Conservation (phyloP, 768 basidiomycete genomes). For the Mycena alexandri region DNA sequence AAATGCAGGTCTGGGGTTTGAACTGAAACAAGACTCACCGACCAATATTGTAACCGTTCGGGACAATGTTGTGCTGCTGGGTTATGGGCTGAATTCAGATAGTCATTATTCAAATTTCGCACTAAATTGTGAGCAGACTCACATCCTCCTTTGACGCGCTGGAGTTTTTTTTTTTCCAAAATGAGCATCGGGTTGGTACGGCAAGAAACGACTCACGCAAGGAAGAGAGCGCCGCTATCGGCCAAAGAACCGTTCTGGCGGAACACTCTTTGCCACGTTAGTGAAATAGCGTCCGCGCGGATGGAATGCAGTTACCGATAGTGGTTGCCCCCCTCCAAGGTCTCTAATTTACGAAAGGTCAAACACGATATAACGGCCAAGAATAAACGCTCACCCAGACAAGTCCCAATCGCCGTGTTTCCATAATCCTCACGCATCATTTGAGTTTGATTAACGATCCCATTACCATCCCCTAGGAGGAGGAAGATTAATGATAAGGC, state of each 20-base stretch:
- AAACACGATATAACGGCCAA: not conserved
- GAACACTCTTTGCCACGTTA: slow-evolving; percentile 47
- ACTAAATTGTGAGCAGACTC: not conserved
- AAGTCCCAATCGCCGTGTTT: slow-evolving; percentile 50
- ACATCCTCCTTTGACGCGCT: slow-evolving; percentile 34
- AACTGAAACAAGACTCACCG: slow-evolving; percentile 40
- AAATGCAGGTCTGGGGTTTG: not conserved
- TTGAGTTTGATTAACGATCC: slow-evolving; percentile 55
- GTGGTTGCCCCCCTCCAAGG: slow-evolving; percentile 61
- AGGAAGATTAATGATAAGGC: too few relatives aligned
- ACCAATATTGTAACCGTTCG: slow-evolving; percentile 61
- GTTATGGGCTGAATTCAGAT: slow-evolving; percentile 16
- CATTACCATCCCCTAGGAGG: slow-evolving; percentile 56
- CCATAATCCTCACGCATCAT: slow-evolving; percentile 36
- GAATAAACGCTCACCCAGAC: slow-evolving; percentile 40
- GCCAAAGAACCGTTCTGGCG: slow-evolving; percentile 56
- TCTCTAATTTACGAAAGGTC: slow-evolving; percentile 42
- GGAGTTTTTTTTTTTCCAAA: not conserved
- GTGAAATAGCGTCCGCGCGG: not conserved
- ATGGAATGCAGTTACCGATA: slow-evolving; percentile 49
- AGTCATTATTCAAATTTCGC: not conserved
- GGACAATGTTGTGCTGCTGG: slow-evolving; percentile 51
- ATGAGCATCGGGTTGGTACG: not conserved
- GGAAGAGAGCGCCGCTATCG: slow-evolving; percentile 53
- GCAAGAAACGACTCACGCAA: slow-evolving; percentile 54